A percentile compares a stretch with the other conserved stretches of the same genome.
These are phyloP conservation scores for Berberis thunbergii DNA, from an alignment of 164 flowering plant genomes.

Conservation along the genomic window DNA sequence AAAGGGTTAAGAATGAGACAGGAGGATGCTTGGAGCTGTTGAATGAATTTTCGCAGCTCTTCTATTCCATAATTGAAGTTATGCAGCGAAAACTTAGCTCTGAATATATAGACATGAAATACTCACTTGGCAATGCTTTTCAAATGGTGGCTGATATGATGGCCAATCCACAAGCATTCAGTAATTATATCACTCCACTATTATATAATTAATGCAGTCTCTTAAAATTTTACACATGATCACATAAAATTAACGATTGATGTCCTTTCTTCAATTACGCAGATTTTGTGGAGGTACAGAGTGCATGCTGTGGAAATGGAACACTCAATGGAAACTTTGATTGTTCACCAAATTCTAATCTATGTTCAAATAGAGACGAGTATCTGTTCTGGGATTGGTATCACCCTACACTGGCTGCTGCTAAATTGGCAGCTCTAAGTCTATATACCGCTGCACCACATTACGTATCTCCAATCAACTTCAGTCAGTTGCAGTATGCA, in stretches of 20 bases:
- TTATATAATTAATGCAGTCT: not conserved
- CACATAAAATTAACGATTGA: not conserved
- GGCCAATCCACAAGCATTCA: constrained; percentile 4
- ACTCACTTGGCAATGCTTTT: constrained; percentile 41
- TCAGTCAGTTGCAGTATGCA: constrained; percentile 15
- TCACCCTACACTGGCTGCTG: constrained; percentile 44
- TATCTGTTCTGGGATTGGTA: constrained; percentile 49
- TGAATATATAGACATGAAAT: constrained; percentile 29
- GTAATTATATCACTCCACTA: not conserved
- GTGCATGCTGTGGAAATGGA: constrained; percentile 49
- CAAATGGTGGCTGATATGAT: constrained; percentile 33
- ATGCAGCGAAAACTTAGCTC: constrained; percentile 30
- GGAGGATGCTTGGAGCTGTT: constrained; percentile 29
- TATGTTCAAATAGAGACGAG: constrained; percentile 24
- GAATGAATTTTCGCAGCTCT: constrained; percentile 23
- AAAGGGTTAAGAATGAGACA: constrained; percentile 13
- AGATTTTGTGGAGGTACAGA: constrained; percentile 28
- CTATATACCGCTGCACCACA: constrained; percentile 23
- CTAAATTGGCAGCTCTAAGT: constrained; percentile 30
- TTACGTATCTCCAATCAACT: constrained; percentile 40
- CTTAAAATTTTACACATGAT: no score
- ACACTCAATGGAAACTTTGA: constrained; percentile 19
- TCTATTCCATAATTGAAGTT: constrained; percentile 9
- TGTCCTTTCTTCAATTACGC: constrained; percentile 1
- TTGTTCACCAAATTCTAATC: constrained; percentile 21